phyloP scores from a whole-genome alignment of 2,329 filamentous ascomycete genomes.

The Tolypocladium guangdongense region DNA sequence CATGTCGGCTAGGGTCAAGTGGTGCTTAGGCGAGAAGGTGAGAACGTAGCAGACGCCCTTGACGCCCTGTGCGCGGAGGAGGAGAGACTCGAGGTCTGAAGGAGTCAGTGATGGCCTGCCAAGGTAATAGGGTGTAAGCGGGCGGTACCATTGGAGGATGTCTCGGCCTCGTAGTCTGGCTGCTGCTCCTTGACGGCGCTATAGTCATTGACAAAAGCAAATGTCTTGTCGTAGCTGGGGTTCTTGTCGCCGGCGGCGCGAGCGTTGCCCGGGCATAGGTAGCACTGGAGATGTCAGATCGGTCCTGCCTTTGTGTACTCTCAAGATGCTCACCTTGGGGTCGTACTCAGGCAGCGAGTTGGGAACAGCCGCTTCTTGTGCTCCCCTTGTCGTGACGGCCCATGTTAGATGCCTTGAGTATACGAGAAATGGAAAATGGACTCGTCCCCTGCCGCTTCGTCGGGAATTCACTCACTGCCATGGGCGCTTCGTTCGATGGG shows the following conservation, averaged over 20 bases:
- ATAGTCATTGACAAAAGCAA: constrained; percentile 95
- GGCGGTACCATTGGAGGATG: constrained; percentile 23
- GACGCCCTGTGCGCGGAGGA: constrained; percentile 75
- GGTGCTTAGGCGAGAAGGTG: constrained; percentile 84
- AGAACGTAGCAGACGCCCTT: constrained; percentile 96
- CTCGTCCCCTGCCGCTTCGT: not conserved
- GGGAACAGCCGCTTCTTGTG: constrained; percentile 62
- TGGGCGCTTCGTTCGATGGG: constrained; percentile 89
- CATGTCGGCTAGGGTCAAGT: constrained; percentile 89
- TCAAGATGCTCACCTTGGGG: constrained; percentile 40
- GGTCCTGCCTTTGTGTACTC: not conserved
- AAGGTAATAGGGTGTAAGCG: no score
- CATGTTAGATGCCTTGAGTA: not conserved
- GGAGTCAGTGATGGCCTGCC: not conserved
- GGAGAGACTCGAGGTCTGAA: constrained; percentile 57
- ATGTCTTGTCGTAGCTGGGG: constrained; percentile 76
- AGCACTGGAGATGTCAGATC: constrained; percentile 52
- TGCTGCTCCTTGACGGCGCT: constrained; percentile 93
- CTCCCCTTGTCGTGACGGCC: constrained; percentile 44
- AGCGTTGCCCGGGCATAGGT: constrained; percentile 85
- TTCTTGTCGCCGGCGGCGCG: constrained; percentile 81
- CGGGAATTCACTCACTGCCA: constrained; percentile 67
- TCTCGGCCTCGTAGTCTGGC: constrained; percentile 53
- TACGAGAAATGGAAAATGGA: no score
- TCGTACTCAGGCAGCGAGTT: constrained; percentile 71